Evolutionary conservation across 2,329 filamentous ascomycete genomes (phyloP), one percentile per base, ranked within the genome.

Genomic region (Verticillium nubilum): DNA sequence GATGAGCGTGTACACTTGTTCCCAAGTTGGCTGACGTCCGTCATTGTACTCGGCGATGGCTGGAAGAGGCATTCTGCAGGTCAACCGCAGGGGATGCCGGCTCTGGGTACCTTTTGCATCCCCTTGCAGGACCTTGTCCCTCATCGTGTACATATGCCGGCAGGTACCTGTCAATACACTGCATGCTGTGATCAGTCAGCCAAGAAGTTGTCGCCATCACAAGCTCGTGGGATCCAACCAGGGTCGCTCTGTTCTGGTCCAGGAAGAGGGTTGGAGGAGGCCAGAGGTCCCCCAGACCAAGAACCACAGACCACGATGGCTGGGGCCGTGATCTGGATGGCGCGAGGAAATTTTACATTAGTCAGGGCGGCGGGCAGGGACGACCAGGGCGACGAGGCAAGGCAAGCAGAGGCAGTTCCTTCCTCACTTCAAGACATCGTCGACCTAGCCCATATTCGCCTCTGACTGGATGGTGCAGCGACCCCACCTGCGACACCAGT

Each of bases 311-410:
- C 35, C 13, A 37, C 19, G 19, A 23, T 19, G 42, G n/a, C 42
- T 50, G 42, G 42, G 42, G 42, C 42, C 42, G 42, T 50, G 42
- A 50, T 23, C 42, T 23, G 19, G n/a, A 50, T 62, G 59, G 59
- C 57, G 59, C 52, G 54, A 57, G 28, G 59, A 57, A 42, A 42
- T 59, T 61, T 58, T 27, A 55, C 57, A 62, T 62, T 62, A 62
- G 61, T 61, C 61, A 62, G 61, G 59, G 59, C 61, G 59, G 42
- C 57, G 52, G 61, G 52, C 59, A 59, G 55, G 54, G 57, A 58
- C 33, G 23, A 52, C 55, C 55, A 55, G 52, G 52, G 52, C 55
- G 23, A 29, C 17, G 50, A 60, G 35, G 13, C 19, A 23, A 59
- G n/a, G 31, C 35, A 33, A 55, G 54, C 33, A 55, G 35, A 58